Conservation (phyloP, 768 basidiomycete species). For the Boletus eberwhitei region DNA sequence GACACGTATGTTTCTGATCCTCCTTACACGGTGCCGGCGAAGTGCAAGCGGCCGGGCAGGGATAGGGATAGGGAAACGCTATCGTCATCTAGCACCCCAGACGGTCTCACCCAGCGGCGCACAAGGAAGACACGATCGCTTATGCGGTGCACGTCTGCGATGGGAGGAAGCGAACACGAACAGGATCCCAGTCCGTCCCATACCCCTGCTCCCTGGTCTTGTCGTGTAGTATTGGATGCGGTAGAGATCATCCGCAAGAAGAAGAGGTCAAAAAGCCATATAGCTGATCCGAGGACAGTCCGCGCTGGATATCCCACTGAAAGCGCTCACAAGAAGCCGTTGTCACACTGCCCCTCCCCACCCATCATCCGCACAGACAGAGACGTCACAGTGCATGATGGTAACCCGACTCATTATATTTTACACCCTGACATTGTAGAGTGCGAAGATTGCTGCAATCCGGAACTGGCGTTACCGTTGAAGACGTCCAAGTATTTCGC, state of each 20-base stretch:
- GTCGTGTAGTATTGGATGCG: conserved; percentile 15
- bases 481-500: conserved; percentile 25
- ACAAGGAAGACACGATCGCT: not conserved
- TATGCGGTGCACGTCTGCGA: not conserved
- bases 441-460: not conserved
- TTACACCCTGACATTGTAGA: not conserved
- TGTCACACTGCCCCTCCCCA: conserved; percentile 6
- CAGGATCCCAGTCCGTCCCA: not conserved
- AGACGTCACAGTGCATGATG: not conserved
- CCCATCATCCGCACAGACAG: not conserved
- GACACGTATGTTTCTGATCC: not conserved
- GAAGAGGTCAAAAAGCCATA: not conserved
- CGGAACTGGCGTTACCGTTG: not conserved
- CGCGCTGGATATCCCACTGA: not conserved
- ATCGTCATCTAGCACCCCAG: not conserved
- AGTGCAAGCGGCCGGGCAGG: not conserved
- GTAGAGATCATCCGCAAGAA: conserved; percentile 16
- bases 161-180: not conserved
- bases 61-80: not conserved
- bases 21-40: not conserved
- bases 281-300: not conserved
- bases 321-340: not conserved
- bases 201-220: not conserved
- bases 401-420: not conserved
- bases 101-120: not conserved